These are phyloP conservation scores for Aspergillus hiratsukae DNA, from an alignment of 2,329 filamentous ascomycete genomes.

Conservation along the genomic window DNA sequence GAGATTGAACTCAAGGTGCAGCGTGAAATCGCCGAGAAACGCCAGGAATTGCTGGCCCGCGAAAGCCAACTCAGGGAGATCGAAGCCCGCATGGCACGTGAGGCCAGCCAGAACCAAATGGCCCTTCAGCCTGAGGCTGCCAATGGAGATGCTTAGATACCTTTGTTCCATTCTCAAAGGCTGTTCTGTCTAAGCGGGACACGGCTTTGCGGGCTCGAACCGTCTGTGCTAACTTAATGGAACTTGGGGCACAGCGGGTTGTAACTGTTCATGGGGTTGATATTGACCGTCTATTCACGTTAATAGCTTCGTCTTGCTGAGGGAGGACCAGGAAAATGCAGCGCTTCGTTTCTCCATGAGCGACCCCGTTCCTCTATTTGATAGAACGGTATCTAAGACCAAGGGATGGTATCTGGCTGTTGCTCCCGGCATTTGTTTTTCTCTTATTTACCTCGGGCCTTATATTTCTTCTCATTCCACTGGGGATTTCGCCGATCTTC, in stretches of 20 bases:
- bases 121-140: slow-evolving; percentile 22
- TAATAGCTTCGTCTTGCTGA: slow-evolving; percentile 34
- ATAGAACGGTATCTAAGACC: slow-evolving; percentile 6
- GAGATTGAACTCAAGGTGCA: slow-evolving; percentile 99
- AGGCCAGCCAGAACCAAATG: slow-evolving; percentile 52
- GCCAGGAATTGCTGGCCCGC: slow-evolving; percentile 93
- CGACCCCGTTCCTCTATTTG: slow-evolving; percentile 15
- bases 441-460: slow-evolving; percentile 5
- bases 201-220: slow-evolving; percentile 28
- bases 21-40: slow-evolving; percentile 99
- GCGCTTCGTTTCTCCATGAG: slow-evolving; percentile 24
- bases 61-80: slow-evolving; percentile 99
- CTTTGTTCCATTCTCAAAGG: slow-evolving; percentile 15
- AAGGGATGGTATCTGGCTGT: slow-evolving; percentile 16
- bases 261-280: slow-evolving; percentile 36
- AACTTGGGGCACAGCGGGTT: slow-evolving; percentile 29
- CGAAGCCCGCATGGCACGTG: slow-evolving; percentile 92
- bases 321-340: slow-evolving; percentile 27
- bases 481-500: slow-evolving; percentile 15
- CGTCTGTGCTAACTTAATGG: slow-evolving; percentile 35
- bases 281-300: slow-evolving; percentile 39
- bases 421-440: slow-evolving; percentile 11
- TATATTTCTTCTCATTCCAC: slow-evolving; percentile 17
- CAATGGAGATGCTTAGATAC: slow-evolving; percentile 36
- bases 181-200: slow-evolving; percentile 25